Percentiles rank a stretch among this genome's conserved stretches.
Evolutionary conservation across 208 protist genomes (phyloP).

Genomic region (Balamuthia mandrillaris): DNA sequence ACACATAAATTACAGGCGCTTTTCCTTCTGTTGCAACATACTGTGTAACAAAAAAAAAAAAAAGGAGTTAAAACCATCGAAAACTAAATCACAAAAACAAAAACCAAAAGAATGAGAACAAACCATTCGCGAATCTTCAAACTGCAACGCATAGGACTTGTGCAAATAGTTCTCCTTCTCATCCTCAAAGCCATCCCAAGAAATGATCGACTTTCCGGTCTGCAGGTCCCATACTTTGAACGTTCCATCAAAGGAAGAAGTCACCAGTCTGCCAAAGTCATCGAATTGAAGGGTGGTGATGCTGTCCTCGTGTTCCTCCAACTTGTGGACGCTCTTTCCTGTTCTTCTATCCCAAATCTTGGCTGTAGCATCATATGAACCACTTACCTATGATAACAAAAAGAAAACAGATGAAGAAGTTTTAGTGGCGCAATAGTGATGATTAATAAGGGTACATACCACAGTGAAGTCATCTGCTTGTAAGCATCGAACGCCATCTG

Average conservation of each 20-base stretch:
- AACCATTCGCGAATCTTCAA: constrained; percentile 35
- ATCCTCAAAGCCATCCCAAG: neutral
- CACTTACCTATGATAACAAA: neutral
- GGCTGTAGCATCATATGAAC: constrained; percentile 32
- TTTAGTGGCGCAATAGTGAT: neutral
- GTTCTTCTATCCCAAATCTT: neutral
- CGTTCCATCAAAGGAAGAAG: constrained; percentile 35
- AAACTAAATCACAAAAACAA: neutral
- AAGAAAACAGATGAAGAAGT: neutral
- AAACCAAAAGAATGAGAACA: neutral
- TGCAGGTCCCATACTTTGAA: constrained; percentile 35
- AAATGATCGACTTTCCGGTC: neutral
- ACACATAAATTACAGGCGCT: too few relatives aligned
- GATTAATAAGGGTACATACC: neutral
- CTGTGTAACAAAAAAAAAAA: too few relatives aligned
- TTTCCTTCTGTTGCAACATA: too few relatives aligned
- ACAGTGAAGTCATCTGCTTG: constrained; percentile 1
- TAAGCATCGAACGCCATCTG: constrained; percentile 30
- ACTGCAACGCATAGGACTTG: constrained; percentile 20
- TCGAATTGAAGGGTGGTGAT: constrained; percentile 40
- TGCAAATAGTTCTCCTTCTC: neutral
- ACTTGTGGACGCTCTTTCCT: neutral
- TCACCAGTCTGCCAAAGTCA: constrained; percentile 18
- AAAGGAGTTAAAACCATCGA: too few relatives aligned
- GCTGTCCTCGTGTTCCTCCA: constrained; percentile 16